Evolutionary conservation across 371 early-diverging fungal species (phyloP).

Genomic region (Mortierella sp.): DNA sequence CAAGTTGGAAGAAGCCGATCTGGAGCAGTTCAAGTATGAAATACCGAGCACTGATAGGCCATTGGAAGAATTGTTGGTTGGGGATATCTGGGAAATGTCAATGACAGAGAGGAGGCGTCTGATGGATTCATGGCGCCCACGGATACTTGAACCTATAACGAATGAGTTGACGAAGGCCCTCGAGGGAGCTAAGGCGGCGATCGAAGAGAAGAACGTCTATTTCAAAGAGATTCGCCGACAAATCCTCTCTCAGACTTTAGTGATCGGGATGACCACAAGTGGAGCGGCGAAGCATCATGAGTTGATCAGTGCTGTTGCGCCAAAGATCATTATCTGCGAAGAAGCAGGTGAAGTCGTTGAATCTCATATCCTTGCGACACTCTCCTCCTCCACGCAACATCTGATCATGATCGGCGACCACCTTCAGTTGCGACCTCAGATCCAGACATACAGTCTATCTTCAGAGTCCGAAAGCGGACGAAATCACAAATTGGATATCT

Average conservation of each 20-base stretch:
- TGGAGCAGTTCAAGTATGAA: background rate
- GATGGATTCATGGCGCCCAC: constrained; percentile 48
- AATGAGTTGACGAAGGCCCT: constrained; percentile 17
- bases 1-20: too few relatives aligned
- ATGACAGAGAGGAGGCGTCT: constrained; percentile 48
- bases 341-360: constrained; percentile 85
- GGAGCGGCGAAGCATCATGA: constrained; percentile 65
- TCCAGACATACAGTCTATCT: constrained; percentile 52
- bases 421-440: constrained; percentile 68
- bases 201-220: constrained; percentile 32
- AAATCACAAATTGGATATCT: constrained; percentile 65
- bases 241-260: constrained; percentile 37
- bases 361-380: constrained; percentile 69
- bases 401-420: constrained; percentile 81
- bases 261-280: constrained; percentile 63
- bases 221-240: constrained; percentile 42
- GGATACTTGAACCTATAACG: constrained; percentile 25
- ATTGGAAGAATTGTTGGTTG: constrained; percentile 26
- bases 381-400: constrained; percentile 69
- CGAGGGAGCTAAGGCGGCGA: constrained; percentile 15
- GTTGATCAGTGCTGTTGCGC: constrained; percentile 60
- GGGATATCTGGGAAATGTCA: constrained; percentile 59
- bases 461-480: constrained; percentile 45
- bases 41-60: constrained; percentile 42
- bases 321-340: constrained; percentile 72